Conservation (phyloP, 1,139 yeast species). For the Trichomonascaceae sp. region DNA sequence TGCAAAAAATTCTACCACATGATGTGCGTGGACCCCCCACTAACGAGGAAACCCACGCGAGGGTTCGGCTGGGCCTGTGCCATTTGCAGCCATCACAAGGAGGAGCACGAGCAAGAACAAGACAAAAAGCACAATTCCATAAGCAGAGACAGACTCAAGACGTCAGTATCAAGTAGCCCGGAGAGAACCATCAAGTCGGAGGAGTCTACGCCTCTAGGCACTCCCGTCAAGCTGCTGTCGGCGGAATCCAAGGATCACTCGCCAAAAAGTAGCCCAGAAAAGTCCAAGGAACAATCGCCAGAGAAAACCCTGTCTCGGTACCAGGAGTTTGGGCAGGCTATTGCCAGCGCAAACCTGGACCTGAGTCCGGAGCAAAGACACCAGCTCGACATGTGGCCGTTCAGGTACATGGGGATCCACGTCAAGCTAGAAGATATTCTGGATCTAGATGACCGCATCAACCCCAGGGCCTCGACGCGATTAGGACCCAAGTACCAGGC, state of each 20-base stretch:
- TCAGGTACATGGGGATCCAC: slow-evolving; percentile 69
- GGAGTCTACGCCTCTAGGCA: slow-evolving; percentile 1
- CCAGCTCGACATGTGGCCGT: slow-evolving; percentile 43
- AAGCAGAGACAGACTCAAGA: too few species aligned
- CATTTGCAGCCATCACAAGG: slow-evolving; percentile 34
- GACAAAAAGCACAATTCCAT: slow-evolving; percentile 15
- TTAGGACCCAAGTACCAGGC: slow-evolving; percentile 69
- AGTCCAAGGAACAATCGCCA: too few species aligned
- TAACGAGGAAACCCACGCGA: slow-evolving; percentile 63
- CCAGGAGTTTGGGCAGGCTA: slow-evolving; percentile 45
- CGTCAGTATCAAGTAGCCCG: too few species aligned
- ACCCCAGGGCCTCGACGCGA: slow-evolving; percentile 71
- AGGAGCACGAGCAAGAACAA: slow-evolving; percentile 21
- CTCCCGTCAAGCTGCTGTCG: not conserved
- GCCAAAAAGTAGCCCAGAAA: not conserved
- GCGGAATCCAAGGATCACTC: too few species aligned
- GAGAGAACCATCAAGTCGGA: not conserved
- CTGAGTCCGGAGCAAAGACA: slow-evolving; percentile 26
- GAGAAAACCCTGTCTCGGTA: slow-evolving; percentile 34
- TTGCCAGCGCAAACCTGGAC: slow-evolving; percentile 6
- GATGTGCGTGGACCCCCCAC: slow-evolving; percentile 79
- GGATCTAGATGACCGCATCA: slow-evolving; percentile 68
- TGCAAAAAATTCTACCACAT: slow-evolving; percentile 65
- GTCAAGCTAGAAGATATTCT: slow-evolving; percentile 66
- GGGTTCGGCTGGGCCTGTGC: slow-evolving; percentile 96